Percentiles rank a stretch among this genome's conserved stretches.
These are phyloP conservation scores for Austropuccinia psidii DNA, from an alignment of 1,284 basidiomycete species.

Conservation along the genomic window DNA sequence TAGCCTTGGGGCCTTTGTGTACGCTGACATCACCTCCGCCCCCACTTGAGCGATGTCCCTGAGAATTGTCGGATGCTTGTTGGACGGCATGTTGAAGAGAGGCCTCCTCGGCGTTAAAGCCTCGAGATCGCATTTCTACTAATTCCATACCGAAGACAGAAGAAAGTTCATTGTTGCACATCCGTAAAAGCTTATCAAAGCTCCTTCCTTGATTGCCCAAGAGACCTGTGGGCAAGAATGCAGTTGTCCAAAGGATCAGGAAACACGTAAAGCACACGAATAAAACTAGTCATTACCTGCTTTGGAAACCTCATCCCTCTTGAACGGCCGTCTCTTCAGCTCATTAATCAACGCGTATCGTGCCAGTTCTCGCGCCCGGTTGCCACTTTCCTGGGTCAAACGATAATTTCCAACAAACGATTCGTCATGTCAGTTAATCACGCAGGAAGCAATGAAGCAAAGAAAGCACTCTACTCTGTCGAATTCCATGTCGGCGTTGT, in stretches of 20 bases:
- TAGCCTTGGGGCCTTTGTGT: background rate
- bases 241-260: too few relatives aligned
- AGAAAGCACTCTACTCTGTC: too few relatives aligned
- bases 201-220: slow-evolving; percentile 5
- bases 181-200: slow-evolving; percentile 17
- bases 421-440: too few relatives aligned
- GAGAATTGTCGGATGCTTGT: background rate
- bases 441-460: too few relatives aligned
- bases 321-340: slow-evolving; percentile 24
- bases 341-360: slow-evolving; percentile 29
- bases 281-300: background rate
- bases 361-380: slow-evolving; percentile 8
- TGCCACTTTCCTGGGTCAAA: slow-evolving; percentile 3
- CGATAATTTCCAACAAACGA: too few relatives aligned
- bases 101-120: slow-evolving; percentile 7
- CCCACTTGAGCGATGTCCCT: background rate
- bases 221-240: background rate
- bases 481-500: too few relatives aligned
- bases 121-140: slow-evolving; percentile 28
- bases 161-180: slow-evolving; percentile 22
- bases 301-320: slow-evolving; percentile 21
- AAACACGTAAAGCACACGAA: background rate
- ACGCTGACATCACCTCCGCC: background rate
- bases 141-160: slow-evolving; percentile 33
- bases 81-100: slow-evolving; percentile 11